Conservation (phyloP, 2,329 filamentous ascomycete genomes). For the Ceratocystis cubensis region DNA sequence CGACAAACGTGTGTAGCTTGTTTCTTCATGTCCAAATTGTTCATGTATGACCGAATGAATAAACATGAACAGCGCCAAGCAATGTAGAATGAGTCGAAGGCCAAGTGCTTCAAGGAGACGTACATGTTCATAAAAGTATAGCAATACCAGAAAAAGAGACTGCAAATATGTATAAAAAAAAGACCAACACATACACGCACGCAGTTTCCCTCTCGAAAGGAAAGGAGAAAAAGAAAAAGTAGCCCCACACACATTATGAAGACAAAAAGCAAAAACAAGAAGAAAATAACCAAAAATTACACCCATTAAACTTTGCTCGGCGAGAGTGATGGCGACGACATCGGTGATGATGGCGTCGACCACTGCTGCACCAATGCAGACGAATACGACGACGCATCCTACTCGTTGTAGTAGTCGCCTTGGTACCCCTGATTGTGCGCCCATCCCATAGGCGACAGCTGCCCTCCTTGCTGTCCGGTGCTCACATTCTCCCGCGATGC, state of each 20-base stretch:
- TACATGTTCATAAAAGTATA: slow-evolving; percentile 11
- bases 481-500: slow-evolving; percentile 41
- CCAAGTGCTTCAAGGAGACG: background rate
- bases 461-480: slow-evolving; percentile 32
- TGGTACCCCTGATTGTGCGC: slow-evolving; percentile 35
- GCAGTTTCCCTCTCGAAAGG: background rate
- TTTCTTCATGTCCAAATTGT: too few relatives aligned
- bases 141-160: background rate
- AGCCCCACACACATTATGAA: background rate
- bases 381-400: slow-evolving; percentile 1
- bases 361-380: background rate
- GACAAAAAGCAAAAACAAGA: background rate
- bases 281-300: slow-evolving; percentile 5
- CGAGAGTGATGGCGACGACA: background rate
- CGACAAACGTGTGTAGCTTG: background rate
- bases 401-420: slow-evolving; percentile 38
- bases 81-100: background rate
- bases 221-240: background rate
- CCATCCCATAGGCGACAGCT: slow-evolving; percentile 29
- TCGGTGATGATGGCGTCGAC: background rate
- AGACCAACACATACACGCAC: background rate
- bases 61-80: too few relatives aligned
- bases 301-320: slow-evolving; percentile 26
- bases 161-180: slow-evolving; percentile 11
- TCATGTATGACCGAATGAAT: too few relatives aligned